Base-by-base conservation (phyloP, 768 basidiomycete genomes). In the Pholiota conissans region DNA sequence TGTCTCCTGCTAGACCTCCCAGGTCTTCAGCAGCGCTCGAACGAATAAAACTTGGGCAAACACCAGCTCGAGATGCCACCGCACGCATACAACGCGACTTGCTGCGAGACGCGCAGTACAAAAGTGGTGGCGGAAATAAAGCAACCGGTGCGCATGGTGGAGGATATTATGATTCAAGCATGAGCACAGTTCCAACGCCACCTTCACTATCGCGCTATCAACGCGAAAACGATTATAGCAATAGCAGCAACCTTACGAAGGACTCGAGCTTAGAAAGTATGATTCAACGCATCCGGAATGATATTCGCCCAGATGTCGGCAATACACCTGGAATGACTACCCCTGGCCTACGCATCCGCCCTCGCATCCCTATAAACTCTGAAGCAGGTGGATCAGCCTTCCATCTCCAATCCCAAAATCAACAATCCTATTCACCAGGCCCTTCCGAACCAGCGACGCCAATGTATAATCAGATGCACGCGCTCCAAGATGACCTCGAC, bases 61-160 rank as follows among this genome's bases (percentile, higher is more conserved):
- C 92, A 2, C 93, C 93, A 0, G 80, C 78, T 28, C 87, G 82
- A 65, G 84, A 86, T 58, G 91, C 90, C 3, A 89, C 88, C 0
- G 76, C 80, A 10, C 79, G 87, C 13, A 90, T 93, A 51, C 80
- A 83, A 50, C 77, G 77, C 28, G 86, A 88, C 67, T 73, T 92
- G 2, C 71, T 93, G 18, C 81, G 79, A 22, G 79, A 83, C 57
- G 74, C 79, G 20, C 80, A 83, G 61, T 73, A 67, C 49, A 78
- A 72, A 47, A 74, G 71, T 61, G n/a, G n/a, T n/a, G 71, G 66
- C 1, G 66, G 62, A 11, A 65, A 67, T 35, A 56, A 18, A 61
- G 70, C n/a, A 63, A 62, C 14, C 53, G 67, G 52, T 65, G 68
- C 54, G 68, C 67, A 14, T 66, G 70, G 51, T 47, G 65, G n/a